Conservation (phyloP, 1,139 yeast species). For the Debaryomyces subglobosus region DNA sequence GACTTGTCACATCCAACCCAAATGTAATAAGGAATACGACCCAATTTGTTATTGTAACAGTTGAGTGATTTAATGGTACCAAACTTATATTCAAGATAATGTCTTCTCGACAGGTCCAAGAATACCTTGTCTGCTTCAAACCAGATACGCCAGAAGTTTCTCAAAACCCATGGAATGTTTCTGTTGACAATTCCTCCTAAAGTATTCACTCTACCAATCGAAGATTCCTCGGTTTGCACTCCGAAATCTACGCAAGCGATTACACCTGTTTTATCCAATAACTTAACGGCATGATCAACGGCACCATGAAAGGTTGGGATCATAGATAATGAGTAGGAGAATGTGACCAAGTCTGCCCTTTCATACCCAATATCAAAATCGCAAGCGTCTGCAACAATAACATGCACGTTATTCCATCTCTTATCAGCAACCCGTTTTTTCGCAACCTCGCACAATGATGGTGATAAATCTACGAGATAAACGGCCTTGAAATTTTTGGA, state of each 20-base stretch:
- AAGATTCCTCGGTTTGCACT: conserved; percentile 66
- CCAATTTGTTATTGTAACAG: conserved; percentile 62
- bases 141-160: conserved; percentile 88
- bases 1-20: conserved; percentile 82
- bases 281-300: conserved; percentile 63
- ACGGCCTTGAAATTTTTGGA: conserved; percentile 60
- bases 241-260: conserved; percentile 80
- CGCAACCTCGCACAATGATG: conserved; percentile 76
- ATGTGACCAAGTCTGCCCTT: conserved; percentile 64
- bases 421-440: conserved; percentile 52
- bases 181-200: conserved; percentile 73
- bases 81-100: conserved; percentile 76
- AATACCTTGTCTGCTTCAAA: conserved; percentile 83
- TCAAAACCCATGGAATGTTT: conserved; percentile 73
- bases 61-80: conserved; percentile 79
- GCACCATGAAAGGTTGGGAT: conserved; percentile 82
- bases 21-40: conserved; percentile 77
- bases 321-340: conserved; percentile 82
- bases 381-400: conserved; percentile 75
- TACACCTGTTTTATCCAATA: conserved; percentile 60
- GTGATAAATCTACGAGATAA: conserved; percentile 74
- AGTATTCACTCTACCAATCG: conserved; percentile 72
- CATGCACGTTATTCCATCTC: conserved; percentile 67
- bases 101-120: conserved; percentile 79
- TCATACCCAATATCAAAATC: conserved; percentile 56